Base-by-base conservation (phyloP, 495 filamentous ascomycete genomes). In the Aspergillus leporis region DNA sequence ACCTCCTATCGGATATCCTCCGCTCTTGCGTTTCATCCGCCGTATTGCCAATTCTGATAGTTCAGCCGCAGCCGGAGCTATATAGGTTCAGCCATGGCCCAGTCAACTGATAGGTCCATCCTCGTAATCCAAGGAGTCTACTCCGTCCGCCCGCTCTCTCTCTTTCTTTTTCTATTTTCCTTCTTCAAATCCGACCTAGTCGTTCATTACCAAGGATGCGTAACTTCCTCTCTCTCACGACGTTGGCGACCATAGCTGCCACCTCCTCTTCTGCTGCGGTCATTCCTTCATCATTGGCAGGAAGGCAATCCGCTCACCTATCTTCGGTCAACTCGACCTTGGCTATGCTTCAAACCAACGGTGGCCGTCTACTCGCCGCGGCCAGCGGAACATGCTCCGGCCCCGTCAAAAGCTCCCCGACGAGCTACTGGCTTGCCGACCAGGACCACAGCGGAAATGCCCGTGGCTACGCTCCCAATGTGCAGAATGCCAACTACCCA, bases 391-490 rank as follows among this genome's bases (percentile, higher is more conserved):
- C 54, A 10, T 72, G 70, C 21, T 52, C 62, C 5, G 53, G 51
- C 13, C 61, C 61, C 0, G 30, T 55, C 0, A 23, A 18, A 25
- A 50, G 58, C 16, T 41, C 59, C 2, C 51, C 63, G 0, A 55
- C 57, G n/a, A 46, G 38, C 0, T 77, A 68, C 56, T 77, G 74
- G 74, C 60, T 77, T 1, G 67, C 75, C 31, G 55, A 61, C 1
- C 67, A 72, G 21, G 68, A 77, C 47, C 73, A 75, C 48, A 71
- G 66, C 2, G 60, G 62, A 14, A 23, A 51, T 3, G 72, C 63
- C 5, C 61, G 71, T 6, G 74, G 74, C 4, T 68, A 69, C 28
- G 75, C 74, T 2, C 78, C 81, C 1, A 78, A 74, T 46, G 61
- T 66, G 23, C 57, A 51, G 19, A 62, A 59, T 18, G 69, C 77